A percentile compares a stretch with the other conserved stretches of the same genome.
Conservation (phyloP, 2,329 filamentous ascomycete species). For the Ophiocordyceps sinensis region DNA sequence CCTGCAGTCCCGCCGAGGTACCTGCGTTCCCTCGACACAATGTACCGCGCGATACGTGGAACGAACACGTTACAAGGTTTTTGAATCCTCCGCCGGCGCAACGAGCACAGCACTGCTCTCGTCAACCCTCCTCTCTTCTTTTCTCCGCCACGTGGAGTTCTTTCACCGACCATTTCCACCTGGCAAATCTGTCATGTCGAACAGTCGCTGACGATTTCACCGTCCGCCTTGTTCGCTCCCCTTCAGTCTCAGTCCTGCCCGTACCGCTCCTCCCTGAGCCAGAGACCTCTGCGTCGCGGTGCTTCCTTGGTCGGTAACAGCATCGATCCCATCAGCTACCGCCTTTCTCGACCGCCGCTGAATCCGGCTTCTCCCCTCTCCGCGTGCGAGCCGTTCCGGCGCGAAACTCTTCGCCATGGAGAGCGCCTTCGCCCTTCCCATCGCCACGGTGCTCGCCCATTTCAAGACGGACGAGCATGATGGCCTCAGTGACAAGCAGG, state of each 20-base stretch:
- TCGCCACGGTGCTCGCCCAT: slow-evolving; percentile 41
- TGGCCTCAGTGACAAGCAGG: slow-evolving; percentile 46
- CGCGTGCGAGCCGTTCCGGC: slow-evolving; percentile 1
- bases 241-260: not conserved
- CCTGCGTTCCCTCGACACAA: not conserved
- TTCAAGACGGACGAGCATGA: slow-evolving; percentile 39
- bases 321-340: no score
- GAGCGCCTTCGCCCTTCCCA: slow-evolving; percentile 44
- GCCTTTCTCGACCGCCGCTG: not conserved
- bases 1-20: no score
- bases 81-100: not conserved
- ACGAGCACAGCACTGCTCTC: slow-evolving; percentile 1
- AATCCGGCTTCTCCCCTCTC: not conserved
- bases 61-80: slow-evolving; percentile 1
- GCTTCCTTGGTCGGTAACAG: no score
- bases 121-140: slow-evolving; percentile 6
- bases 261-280: not conserved
- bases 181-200: slow-evolving; percentile 16
- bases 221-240: slow-evolving; percentile 5
- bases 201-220: slow-evolving; percentile 7
- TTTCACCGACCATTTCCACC: slow-evolving; percentile 1
- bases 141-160: slow-evolving; percentile 16
- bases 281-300: no score
- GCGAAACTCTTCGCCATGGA: slow-evolving; percentile 33
- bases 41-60: not conserved